A percentile compares a stretch with the other conserved stretches of the same genome.
These are phyloP conservation scores for Colletotrichum sp. DNA, from an alignment of 2,329 filamentous ascomycete genomes.

Conservation along the genomic window DNA sequence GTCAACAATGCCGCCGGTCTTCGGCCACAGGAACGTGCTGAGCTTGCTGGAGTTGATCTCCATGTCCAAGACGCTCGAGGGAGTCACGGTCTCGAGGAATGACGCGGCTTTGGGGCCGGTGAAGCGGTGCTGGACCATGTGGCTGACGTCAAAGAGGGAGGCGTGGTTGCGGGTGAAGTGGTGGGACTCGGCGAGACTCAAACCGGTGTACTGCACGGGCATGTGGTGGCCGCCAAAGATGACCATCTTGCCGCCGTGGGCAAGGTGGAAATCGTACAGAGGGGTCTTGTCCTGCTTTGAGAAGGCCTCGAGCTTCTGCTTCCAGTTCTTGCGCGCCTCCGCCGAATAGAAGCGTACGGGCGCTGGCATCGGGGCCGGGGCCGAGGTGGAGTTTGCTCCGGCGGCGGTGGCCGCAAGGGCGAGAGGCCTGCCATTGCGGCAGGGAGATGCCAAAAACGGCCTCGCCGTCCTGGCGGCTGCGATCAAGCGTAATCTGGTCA, in stretches of 20 bases:
- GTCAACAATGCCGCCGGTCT: slow-evolving; percentile 90
- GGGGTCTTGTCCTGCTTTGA: slow-evolving; percentile 65
- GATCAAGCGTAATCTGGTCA: slow-evolving; percentile 10
- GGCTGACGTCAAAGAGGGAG: slow-evolving; percentile 93
- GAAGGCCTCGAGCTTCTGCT: slow-evolving; percentile 24
- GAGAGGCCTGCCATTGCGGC: slow-evolving; percentile 4
- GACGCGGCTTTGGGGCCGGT: slow-evolving; percentile 78
- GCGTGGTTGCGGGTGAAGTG: slow-evolving; percentile 86
- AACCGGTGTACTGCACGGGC: slow-evolving; percentile 85
- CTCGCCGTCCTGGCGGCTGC: slow-evolving; percentile 10
- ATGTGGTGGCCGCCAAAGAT: slow-evolving; percentile 94
- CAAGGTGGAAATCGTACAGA: slow-evolving; percentile 79
- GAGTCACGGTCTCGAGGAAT: slow-evolving; percentile 86
- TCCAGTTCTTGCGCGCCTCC: slow-evolving; percentile 15
- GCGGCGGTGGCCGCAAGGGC: not conserved
- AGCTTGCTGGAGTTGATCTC: slow-evolving; percentile 75
- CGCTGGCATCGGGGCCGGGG: not conserved
- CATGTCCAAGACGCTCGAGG: slow-evolving; percentile 71
- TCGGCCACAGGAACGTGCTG: slow-evolving; percentile 80
- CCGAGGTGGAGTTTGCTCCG: slow-evolving; percentile 1
- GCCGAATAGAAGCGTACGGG: slow-evolving; percentile 6
- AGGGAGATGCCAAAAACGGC: not conserved
- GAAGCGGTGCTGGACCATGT: slow-evolving; percentile 94
- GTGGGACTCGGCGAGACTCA: slow-evolving; percentile 84
- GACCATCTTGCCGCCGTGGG: slow-evolving; percentile 88